phyloP scores from a whole-genome alignment of 78 protist species.

The Dictyostelium firmibasis region DNA sequence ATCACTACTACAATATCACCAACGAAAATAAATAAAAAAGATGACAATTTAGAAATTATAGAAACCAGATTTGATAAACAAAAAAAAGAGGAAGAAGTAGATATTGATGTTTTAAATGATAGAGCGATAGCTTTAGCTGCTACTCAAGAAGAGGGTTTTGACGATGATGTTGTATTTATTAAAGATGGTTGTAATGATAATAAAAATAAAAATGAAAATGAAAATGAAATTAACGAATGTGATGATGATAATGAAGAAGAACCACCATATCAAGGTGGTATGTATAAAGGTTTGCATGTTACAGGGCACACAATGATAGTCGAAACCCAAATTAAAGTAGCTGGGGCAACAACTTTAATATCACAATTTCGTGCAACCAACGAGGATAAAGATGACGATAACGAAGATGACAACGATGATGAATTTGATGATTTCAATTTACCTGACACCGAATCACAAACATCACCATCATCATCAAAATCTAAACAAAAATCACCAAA shows the following conservation, averaged over 20 bases:
- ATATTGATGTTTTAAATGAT: neutral
- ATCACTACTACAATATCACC: neutral
- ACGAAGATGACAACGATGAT: neutral
- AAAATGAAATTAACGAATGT: neutral
- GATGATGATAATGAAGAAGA: neutral
- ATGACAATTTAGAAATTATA: neutral
- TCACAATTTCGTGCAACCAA: neutral
- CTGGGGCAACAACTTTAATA: neutral
- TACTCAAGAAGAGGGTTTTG: neutral
- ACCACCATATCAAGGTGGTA: constrained; percentile 34
- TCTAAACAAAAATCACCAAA: neutral
- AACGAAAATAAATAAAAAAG: neutral
- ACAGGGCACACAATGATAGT: constrained; percentile 43
- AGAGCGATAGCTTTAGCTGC: neutral
- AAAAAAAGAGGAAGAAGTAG: neutral
- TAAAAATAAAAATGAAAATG: neutral
- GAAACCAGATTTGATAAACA: neutral
- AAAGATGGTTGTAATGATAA: neutral
- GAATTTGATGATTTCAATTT: neutral
- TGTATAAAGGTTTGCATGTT: constrained; percentile 25
- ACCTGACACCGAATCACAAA: neutral
- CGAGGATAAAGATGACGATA: neutral
- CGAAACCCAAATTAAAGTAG: constrained; percentile 25
- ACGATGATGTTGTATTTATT: neutral
- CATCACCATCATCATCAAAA: neutral